Base-by-base conservation (phyloP, 805 yeast species). In the Candida odintsovae region DNA sequence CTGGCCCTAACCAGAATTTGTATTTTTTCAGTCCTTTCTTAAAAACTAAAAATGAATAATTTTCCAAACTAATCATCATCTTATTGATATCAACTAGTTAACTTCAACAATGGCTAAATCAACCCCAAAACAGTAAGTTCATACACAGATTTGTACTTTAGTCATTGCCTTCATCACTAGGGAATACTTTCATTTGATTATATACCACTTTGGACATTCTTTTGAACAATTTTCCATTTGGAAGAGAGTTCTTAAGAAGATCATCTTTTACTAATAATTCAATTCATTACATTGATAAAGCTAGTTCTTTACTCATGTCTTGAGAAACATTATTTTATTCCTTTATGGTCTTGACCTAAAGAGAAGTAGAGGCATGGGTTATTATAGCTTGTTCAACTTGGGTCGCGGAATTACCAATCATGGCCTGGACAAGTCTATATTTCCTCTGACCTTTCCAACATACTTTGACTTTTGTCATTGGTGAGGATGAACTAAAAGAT, bases 41-140 rank as follows among this genome's bases (percentile, higher is more conserved):
- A 4, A 16, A 33, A 33, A 33, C 18, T 16, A 16, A 8, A 16
- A 33, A 16, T 16, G 36, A 33, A 16, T 33, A 18, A 16, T 33
- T 33, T 33, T 18, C 36, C 11, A 33, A 3, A 16, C 18, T 8
- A 4, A 9, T 16, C 11, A 16, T 6, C 12, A 8, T 12, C 13
- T 33, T 33, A 9, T 33, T 33, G 20, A 18, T 33, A 16, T 4
- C 18, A 21, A 38, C 31, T 25, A 36, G 39, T 13, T 33, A 42
- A 21, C 40, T 39, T 38, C 47, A 45, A 52, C 33, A 56, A 58
- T 57, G 61, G 62, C 64, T 50, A 58, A 56, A 52, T 33, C 56
- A 44, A 59, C 63, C 43, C 62, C 63, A 58, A 59, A 59, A 56
- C 61, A 59, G 64, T 59, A 56, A 38, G 64, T 59, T 41, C 9